Base-by-base conservation (phyloP, 345 rosid genomes). In the Syzygium jambos region DNA sequence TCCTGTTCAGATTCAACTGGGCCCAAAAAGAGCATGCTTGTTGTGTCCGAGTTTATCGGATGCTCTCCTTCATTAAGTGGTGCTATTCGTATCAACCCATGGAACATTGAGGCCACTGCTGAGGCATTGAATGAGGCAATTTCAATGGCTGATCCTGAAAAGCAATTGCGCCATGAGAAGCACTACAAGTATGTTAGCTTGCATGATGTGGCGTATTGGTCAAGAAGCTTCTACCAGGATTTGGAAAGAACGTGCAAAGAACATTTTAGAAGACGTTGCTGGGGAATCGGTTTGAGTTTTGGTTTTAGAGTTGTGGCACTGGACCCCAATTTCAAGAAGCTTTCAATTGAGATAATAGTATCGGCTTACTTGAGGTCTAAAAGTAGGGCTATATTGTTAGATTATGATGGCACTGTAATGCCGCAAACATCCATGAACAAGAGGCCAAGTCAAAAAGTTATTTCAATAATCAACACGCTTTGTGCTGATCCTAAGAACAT, bases 111-210 rank as follows among this genome's bases (percentile, higher is more conserved):
- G 88, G 86, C 97, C 85, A 94, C 96, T 51, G 96, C 92, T 2
- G 97, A 94, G 89, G 97, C 96, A 86, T 93, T 95, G 96, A 92
- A 94, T 63, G 96, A 95, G 90, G 94, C 96, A 7, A 94, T 95
- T 88, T 93, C 96, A 34, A 90, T 93, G 95, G 85, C 86, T 29
- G 94, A 92, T 89, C 83, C 91, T 88, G 97, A 95, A 90, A 93
- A 95, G 90, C 93, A 95, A 65, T 87, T 95, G 92, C 95, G 99
- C 38, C 99, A 97, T 89, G 99, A 97, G 93, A 97, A 97, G 91
- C 99, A 97, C 92, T 97, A 95, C 85, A 93, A 92, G 90, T 95
- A 95, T 87, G 95, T 95, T 38, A 94, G 93, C 92, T 89, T 93
- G 29, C 98, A 95, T 88, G 96, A 95, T 89, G 96, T 94, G 78